These are phyloP conservation scores for Coelastrella sp. DNA, from an alignment of 139 green algal species.

Conservation along the genomic window DNA sequence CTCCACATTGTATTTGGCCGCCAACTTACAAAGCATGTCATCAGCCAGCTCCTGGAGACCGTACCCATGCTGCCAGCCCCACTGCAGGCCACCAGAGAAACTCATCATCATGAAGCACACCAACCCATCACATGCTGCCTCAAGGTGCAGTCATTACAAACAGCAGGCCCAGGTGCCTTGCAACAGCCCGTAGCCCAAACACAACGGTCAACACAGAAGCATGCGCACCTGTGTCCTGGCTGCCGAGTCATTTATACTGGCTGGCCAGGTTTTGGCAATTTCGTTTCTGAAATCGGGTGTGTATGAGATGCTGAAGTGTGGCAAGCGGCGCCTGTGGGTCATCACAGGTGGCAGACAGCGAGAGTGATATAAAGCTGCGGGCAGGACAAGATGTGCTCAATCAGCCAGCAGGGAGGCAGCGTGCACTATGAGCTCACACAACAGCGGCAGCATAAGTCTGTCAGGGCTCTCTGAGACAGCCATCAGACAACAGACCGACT, in stretches of 20 bases:
- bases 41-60: conserved; percentile 47
- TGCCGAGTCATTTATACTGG: conserved; percentile 69
- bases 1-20: conserved; percentile 3
- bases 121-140: no score
- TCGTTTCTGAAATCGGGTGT: conserved; percentile 59
- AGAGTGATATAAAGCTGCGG: no score
- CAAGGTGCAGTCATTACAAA: neutral
- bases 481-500: neutral
- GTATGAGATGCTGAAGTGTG: conserved; percentile 57
- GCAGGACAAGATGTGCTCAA: no score
- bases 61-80: conserved; percentile 22
- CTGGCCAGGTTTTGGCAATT: conserved; percentile 76
- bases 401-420: no score
- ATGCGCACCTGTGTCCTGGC: conserved; percentile 50
- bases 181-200: no score
- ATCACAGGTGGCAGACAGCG: neutral
- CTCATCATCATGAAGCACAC: no score
- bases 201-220: conserved; percentile 27
- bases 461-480: neutral
- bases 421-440: no score
- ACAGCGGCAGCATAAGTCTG: neutral
- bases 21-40: conserved; percentile 45
- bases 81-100: neutral
- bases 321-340: conserved; percentile 41
- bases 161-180: neutral